These are phyloP conservation scores for Pseudocercospora fuligena DNA, from an alignment of 2,329 filamentous ascomycete genomes.

Conservation along the genomic window DNA sequence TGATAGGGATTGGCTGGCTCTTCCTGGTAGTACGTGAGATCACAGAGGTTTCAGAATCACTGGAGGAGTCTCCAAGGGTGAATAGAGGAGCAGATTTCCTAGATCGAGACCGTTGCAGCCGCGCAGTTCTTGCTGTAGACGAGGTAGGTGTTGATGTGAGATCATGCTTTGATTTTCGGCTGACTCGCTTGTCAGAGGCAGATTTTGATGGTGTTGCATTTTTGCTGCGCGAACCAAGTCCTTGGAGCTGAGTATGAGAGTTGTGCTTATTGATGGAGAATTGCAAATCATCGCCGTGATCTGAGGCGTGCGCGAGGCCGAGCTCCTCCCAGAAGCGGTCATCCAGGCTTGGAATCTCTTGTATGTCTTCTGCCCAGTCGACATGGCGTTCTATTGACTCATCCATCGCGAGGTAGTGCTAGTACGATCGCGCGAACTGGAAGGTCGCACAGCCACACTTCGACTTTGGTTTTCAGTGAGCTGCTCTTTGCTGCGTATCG, in stretches of 20 bases:
- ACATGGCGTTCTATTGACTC: not conserved
- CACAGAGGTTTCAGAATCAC: not conserved
- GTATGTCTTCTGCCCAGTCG: not conserved
- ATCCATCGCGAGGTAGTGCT: not conserved
- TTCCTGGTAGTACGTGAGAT: not conserved
- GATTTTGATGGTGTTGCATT: not conserved
- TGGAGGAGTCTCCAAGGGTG: not conserved
- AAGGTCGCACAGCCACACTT: not conserved
- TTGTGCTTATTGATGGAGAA: not conserved
- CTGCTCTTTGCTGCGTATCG: not conserved
- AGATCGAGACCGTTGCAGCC: not conserved
- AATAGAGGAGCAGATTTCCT: not conserved
- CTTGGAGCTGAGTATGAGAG: not conserved
- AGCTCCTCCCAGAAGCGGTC: not conserved
- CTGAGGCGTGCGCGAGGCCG: not conserved
- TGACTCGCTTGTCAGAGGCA: not conserved
- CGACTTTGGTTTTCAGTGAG: not conserved
- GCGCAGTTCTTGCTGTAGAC: not conserved
- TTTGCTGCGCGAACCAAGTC: not conserved
- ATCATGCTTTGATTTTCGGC: not conserved
- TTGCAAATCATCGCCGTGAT: not conserved
- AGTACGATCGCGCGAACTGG: not conserved
- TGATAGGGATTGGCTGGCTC: not conserved
- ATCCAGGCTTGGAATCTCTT: conserved; percentile 2
- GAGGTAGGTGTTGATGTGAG: not conserved